Evolutionary conservation across 495 filamentous ascomycete species (phyloP), one percentile per base, ranked within the genome.

Genomic region (Cercophora newfieldiana): DNA sequence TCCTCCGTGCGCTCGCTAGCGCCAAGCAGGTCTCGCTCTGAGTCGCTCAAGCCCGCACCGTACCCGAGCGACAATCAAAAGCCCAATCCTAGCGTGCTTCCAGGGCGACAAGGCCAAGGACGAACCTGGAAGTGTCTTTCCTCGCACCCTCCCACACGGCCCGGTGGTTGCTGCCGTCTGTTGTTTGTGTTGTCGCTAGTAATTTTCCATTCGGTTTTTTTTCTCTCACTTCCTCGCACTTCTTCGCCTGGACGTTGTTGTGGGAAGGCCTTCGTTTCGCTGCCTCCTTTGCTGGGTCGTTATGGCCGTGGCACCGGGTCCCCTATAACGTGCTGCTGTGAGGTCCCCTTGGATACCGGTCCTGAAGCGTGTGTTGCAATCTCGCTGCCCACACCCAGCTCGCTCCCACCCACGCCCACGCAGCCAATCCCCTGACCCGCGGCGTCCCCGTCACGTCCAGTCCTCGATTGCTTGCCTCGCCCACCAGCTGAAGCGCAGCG

Each of bases 1-100:
- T 44, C 61, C 56, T 58, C 65, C 68, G 68, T 69, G 68, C 69
- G 59, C 69, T 66, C 61, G 63, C 68, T 72, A 69, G 70, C 63
- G 66, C 58, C 68, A 69, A 63, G 68, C 66, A 71, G 37, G 69
- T 72, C 66, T 70, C 66, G 64, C 68, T 68, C 67, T 68, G 65
- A 68, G 67, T 64, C 64, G 66, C 66, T 68, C 60, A 65, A 59
- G 49, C 33, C n/a, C 61, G 62, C 51, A 44, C 61, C 68, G 56
- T 66, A 70, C 68, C 70, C 70, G 68, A 72, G 68, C 63, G 61
- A 70, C 67, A 65, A 68, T 72, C 68, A 61, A 63, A 71, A 66
- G 61, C 51, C 69, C 69, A 72, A 72, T 72, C 72, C 69, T 66
- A 61, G 69, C 69, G 56, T 63, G 66, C 66, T 68, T 59, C 65